Evolutionary conservation across 495 filamentous ascomycete species (phyloP).

Genomic region (Trichocladium uniseriatum): DNA sequence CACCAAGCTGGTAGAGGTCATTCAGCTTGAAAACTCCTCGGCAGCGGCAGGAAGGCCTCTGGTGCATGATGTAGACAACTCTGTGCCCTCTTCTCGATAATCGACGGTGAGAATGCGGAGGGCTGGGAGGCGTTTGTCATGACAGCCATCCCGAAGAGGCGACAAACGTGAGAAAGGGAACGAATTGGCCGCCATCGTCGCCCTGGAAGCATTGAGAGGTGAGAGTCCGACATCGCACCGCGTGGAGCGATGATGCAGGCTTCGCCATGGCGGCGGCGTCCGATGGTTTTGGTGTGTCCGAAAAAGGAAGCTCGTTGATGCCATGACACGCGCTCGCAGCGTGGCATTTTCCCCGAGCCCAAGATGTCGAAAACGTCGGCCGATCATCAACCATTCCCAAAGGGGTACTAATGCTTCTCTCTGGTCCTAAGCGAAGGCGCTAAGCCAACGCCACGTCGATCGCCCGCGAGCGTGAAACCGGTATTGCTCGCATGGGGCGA

Average conservation of each 20-base stretch:
- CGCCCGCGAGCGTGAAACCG: slow-evolving; percentile 24
- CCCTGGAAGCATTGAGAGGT: too few species aligned
- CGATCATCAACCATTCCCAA: slow-evolving; percentile 24
- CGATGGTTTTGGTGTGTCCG: slow-evolving; percentile 3
- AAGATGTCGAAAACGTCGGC: slow-evolving; percentile 25
- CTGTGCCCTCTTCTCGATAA: too few species aligned
- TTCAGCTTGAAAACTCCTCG: too few species aligned
- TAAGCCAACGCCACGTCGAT: slow-evolving; percentile 28
- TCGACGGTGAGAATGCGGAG: too few species aligned
- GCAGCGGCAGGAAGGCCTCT: too few species aligned
- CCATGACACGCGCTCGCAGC: slow-evolving; percentile 13
- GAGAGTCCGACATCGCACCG: not conserved
- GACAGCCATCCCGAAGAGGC: too few species aligned
- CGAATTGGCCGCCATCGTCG: too few species aligned
- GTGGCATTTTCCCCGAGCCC: slow-evolving; percentile 26
- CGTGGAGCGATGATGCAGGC: not conserved
- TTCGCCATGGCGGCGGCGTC: slow-evolving; percentile 11
- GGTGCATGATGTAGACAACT: too few species aligned
- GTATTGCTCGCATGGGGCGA: slow-evolving; percentile 24
- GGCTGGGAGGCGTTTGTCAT: too few species aligned
- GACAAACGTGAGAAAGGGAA: too few species aligned
- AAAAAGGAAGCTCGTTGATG: slow-evolving; percentile 24
- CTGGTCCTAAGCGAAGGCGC: slow-evolving; percentile 22
- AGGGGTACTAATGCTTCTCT: slow-evolving; percentile 12
- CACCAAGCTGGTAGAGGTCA: too few species aligned